Evolutionary conservation across 2,329 filamentous ascomycete genomes (phyloP).

Genomic region (Hymenoscyphus scutula): DNA sequence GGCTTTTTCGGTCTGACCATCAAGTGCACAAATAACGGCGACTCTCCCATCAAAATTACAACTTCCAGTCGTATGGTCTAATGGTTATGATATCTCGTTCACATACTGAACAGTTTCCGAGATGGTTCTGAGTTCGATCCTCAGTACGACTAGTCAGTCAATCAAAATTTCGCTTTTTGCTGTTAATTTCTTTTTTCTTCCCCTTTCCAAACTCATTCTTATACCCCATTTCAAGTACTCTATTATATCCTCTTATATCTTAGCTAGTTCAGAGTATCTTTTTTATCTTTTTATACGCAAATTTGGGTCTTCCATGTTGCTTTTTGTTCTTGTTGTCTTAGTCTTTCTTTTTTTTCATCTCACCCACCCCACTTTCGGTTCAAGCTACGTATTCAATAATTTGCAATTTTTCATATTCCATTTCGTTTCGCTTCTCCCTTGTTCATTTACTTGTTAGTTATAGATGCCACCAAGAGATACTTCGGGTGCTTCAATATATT

Average conservation of each 20-base stretch:
- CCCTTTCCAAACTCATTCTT: no score
- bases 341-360: neutral
- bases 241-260: no score
- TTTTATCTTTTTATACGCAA: neutral
- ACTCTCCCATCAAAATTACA: neutral
- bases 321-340: neutral
- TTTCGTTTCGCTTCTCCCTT: no score
- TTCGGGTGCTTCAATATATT: no score
- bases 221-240: no score
- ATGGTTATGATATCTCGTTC: constrained; percentile 38
- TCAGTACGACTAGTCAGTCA: constrained; percentile 22
- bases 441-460: no score
- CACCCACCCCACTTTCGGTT: neutral
- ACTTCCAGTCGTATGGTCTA: constrained; percentile 33
- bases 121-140: constrained; percentile 38
- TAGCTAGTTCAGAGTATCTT: neutral
- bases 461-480: no score
- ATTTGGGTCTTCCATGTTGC: neutral
- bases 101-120: constrained; percentile 33
- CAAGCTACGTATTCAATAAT: no score
- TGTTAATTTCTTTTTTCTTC: no score
- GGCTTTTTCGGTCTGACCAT: neutral
- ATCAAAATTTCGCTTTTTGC: no score
- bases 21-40: neutral
- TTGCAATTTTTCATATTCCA: no score